Conservation (phyloP, 257 asterid species). For the Solanum etuberosum region DNA sequence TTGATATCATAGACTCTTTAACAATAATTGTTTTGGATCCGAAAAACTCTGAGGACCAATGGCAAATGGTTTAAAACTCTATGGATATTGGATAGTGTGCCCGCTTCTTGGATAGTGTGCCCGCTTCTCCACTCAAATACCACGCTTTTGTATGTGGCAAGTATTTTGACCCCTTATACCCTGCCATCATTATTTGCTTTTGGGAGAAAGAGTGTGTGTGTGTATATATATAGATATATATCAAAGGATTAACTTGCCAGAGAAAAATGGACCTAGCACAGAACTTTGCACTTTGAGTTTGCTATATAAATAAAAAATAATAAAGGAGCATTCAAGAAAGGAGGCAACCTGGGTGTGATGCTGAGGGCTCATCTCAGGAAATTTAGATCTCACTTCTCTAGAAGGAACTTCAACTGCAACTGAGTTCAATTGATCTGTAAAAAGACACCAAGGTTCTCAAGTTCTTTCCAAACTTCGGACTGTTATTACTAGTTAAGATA, state of each 20-base stretch:
- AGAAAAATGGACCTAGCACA: background rate
- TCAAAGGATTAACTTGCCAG: background rate
- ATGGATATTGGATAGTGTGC: background rate
- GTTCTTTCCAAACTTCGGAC: background rate
- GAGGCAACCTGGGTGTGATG: constrained; percentile 41
- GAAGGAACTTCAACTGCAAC: constrained; percentile 17
- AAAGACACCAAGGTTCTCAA: background rate
- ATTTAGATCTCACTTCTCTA: constrained; percentile 16
- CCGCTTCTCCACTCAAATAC: background rate
- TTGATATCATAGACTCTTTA: background rate
- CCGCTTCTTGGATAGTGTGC: background rate
- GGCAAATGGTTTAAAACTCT: background rate
- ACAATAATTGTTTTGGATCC: background rate
- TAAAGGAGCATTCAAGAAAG: constrained; percentile 6
- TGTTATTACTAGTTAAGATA: background rate
- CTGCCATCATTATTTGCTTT: background rate
- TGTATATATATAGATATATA: background rate
- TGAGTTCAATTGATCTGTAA: constrained; percentile 26
- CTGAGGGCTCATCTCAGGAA: constrained; percentile 13
- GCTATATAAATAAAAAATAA: background rate
- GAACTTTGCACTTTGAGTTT: background rate
- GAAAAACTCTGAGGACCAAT: background rate
- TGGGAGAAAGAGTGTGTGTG: background rate
- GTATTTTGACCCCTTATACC: background rate
- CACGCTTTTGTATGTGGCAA: background rate